These are phyloP conservation scores for Solanum arcanum DNA, from an alignment of 257 asterid species.

Conservation along the genomic window DNA sequence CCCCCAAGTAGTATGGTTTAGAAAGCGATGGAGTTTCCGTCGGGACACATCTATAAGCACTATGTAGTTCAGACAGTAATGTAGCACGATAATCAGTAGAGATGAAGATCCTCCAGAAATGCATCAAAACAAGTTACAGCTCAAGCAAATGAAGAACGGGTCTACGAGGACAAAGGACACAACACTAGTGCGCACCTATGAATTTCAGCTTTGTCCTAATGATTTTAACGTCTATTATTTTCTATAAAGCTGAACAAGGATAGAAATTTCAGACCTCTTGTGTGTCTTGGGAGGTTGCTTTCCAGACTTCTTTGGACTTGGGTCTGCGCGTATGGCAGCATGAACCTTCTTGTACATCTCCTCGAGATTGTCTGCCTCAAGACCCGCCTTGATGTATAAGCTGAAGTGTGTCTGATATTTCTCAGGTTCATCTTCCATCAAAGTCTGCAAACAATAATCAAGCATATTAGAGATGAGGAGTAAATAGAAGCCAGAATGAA, in stretches of 20 bases:
- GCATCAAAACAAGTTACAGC: not conserved
- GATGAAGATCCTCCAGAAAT: not conserved
- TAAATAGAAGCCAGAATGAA: not conserved
- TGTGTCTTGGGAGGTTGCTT: constrained; percentile 55
- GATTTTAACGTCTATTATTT: not conserved
- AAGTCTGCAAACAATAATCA: constrained; percentile 10
- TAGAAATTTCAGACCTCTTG: constrained; percentile 36
- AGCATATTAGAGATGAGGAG: not conserved
- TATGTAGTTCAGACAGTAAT: not conserved
- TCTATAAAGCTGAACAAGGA: not conserved
- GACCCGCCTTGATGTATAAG: constrained; percentile 35
- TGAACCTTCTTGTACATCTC: constrained; percentile 64
- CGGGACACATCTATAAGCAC: not conserved
- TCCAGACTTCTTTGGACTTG: constrained; percentile 39
- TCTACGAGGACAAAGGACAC: not conserved
- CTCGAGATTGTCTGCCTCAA: constrained; percentile 45
- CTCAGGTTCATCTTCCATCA: constrained; percentile 76
- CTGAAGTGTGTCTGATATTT: constrained; percentile 63
- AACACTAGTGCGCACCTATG: not conserved
- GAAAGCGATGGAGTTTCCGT: not conserved
- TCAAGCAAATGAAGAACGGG: not conserved
- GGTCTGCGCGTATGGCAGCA: constrained; percentile 70
- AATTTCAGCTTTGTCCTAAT: not conserved
- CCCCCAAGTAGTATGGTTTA: not conserved
- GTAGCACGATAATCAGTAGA: not conserved